Evolutionary conservation across 1,284 basidiomycete genomes (phyloP), one percentile per base, ranked within the genome.

Genomic region (Microbotryum lychnidis-dioicae): DNA sequence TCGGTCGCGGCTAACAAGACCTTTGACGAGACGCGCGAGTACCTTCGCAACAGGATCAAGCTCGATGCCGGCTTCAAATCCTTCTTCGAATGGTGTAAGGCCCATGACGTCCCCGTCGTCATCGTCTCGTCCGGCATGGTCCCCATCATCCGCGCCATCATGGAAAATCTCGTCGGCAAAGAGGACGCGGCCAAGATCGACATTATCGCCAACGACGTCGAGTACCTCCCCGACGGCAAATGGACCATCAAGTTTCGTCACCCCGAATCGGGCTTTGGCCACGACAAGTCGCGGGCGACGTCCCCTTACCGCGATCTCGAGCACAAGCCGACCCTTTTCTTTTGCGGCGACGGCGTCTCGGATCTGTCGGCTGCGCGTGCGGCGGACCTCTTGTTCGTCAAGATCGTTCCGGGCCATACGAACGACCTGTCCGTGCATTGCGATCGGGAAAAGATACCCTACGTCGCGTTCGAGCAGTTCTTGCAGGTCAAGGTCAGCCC

Each of bases 81-180:
- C 10, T 96, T 93, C 76, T 86, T 87, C 75, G 75, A 78, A 31
- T 94, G 86, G 61, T 67, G 59, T 56, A 57, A 65, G 55, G 54
- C 48, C 8, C 44, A 64, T 58, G 44, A 62, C 37, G 50, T 64
- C 16, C 62, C 67, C 18, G 81, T 96, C 63, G 86, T 94, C 65
- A 91, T 97, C 72, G 90, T 96, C 52, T 94, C 91, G 5, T 90
- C 87, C 70, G 92, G 91, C 33, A 96, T 96, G 91, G 84, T 85
- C 16, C 91, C 91, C 16, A 82, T 87, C 68, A 96, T 97, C 70
- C 87, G 89, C 53, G 87, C 87, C 1, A 87, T 94, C 6, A 80
- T 96, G 31, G 83, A 84, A 46, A 87, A 84, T 62, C 82, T 90
- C 57, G 51, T 67, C 42, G 63, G 66, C 42, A 10, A 29, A 20